Evolutionary conservation across 192 early-diverging fungal species (phyloP).

Genomic region (Coemansia interrupta): DNA sequence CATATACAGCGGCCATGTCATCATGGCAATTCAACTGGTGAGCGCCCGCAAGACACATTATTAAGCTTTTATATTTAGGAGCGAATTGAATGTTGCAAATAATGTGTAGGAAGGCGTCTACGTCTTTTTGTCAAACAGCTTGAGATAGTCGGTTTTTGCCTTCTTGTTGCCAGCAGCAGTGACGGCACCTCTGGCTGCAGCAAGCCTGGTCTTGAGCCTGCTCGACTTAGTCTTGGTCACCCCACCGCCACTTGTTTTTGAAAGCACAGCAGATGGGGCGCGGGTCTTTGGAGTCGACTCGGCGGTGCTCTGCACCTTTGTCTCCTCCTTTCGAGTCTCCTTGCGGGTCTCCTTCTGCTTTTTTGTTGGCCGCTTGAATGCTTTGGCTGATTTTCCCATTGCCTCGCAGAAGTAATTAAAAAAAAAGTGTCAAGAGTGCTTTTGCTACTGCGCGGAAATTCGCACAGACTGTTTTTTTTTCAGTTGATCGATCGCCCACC

Average conservation of each 20-base stretch:
- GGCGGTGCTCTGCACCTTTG: neutral
- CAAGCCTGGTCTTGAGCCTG: slow-evolving; percentile 26
- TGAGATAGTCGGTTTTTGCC: slow-evolving; percentile 23
- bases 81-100: neutral
- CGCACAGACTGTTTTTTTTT: too few species aligned
- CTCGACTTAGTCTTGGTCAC: slow-evolving; percentile 27
- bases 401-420: neutral
- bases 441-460: neutral
- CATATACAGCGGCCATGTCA: too few species aligned
- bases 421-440: neutral
- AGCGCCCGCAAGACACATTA: too few species aligned
- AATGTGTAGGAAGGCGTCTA: neutral
- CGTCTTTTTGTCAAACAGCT: slow-evolving; percentile 26
- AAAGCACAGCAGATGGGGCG: neutral
- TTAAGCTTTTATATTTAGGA: too few species aligned
- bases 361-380: slow-evolving; percentile 62
- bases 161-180: slow-evolving; percentile 3
- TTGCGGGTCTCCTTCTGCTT: slow-evolving; percentile 60
- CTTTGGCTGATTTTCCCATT: slow-evolving; percentile 71
- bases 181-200: slow-evolving; percentile 10
- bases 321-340: slow-evolving; percentile 4
- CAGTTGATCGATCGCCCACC: too few species aligned
- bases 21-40: too few species aligned
- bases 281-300: neutral
- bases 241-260: slow-evolving; percentile 18